Evolutionary conservation across 768 basidiomycete genomes (phyloP), one percentile per base, ranked within the genome.

Genomic region (Tricholoma sp.): DNA sequence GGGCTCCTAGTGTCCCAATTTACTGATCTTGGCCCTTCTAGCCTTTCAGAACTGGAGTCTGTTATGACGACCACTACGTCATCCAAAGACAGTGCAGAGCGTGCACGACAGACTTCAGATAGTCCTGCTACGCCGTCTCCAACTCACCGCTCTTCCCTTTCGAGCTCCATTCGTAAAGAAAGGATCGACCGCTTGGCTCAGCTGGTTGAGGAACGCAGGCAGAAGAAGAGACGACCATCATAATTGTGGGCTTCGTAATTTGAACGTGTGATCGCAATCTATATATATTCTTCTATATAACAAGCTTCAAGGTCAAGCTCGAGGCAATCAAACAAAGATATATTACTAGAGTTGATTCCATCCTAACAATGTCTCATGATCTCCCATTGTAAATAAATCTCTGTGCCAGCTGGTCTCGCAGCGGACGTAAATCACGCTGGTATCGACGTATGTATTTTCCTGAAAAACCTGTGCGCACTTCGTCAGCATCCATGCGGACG

Each of bases 121-220:
- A 29, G 50, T n/a, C 19, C 37, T 22, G 22, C 51, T 35, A 16
- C 59, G 2, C 55, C 61, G 12, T 57, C 54, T 9, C 57, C 60
- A 19, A 32, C 31, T 8, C 46, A 18, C 37, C 50, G 53, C 12
- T 59, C 55, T 16, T 61, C 62, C 2, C 75, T 71, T 58, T 60
- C 66, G 1, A 46, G 68, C 24, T 73, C 73, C 11, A 72, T 74
- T 4, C 56, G 54, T 5, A 65, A 64, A 27, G 71, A 67, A 50
- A 78, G 75, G 60, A 61, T 72, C 63, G 60, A 29, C n/a, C 39
- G 75, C 60, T 27, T 50, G 24, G 67, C 71, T 54, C 58, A 70
- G 29, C 61, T 77, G 19, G 74, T 69, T 7, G 67, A 67, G 50
- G 64, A 62, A 32, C 59, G 68, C 35, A 50, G 59, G 58, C 58